Evolutionary conservation across 805 yeast species (phyloP).

Genomic region (Zygosaccharomyces gambellarensis): DNA sequence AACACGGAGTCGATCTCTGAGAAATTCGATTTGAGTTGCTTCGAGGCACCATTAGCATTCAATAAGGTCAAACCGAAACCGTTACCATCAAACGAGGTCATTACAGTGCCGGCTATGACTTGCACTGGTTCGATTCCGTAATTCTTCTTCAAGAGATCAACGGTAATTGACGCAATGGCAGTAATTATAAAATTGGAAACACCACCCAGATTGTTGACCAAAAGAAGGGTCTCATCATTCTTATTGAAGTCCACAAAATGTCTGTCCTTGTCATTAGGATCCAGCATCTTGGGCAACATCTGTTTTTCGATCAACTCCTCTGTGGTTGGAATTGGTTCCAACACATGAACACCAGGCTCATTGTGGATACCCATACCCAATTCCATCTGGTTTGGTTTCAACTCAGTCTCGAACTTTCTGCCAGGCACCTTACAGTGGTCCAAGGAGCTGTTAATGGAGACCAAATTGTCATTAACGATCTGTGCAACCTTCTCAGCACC

Average conservation of each 20-base stretch:
- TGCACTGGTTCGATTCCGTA: slow-evolving; percentile 62
- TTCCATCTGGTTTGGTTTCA: slow-evolving; percentile 66
- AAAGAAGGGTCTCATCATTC: slow-evolving; percentile 61
- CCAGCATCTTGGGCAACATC: slow-evolving; percentile 58
- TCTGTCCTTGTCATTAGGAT: slow-evolving; percentile 66
- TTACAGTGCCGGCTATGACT: slow-evolving; percentile 69
- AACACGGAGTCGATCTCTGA: slow-evolving; percentile 38
- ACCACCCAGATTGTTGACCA: slow-evolving; percentile 87
- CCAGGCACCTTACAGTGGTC: slow-evolving; percentile 92
- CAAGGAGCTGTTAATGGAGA: slow-evolving; percentile 83
- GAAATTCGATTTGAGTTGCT: slow-evolving; percentile 33
- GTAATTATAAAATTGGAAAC: slow-evolving; percentile 74
- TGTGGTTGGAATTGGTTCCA: slow-evolving; percentile 60
- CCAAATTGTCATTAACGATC: slow-evolving; percentile 58
- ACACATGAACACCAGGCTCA: slow-evolving; percentile 72
- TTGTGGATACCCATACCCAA: slow-evolving; percentile 95
- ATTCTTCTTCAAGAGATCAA: slow-evolving; percentile 45
- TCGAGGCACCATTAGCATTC: slow-evolving; percentile 54
- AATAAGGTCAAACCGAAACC: slow-evolving; percentile 84
- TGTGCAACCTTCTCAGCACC: slow-evolving; percentile 57
- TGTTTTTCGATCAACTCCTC: slow-evolving; percentile 51
- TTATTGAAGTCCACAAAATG: slow-evolving; percentile 66
- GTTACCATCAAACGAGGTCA: slow-evolving; percentile 87
- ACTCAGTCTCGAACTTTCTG: slow-evolving; percentile 49
- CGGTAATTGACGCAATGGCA: slow-evolving; percentile 61